Base-by-base conservation (phyloP, 345 rosid genomes). In the Acer saccharum region DNA sequence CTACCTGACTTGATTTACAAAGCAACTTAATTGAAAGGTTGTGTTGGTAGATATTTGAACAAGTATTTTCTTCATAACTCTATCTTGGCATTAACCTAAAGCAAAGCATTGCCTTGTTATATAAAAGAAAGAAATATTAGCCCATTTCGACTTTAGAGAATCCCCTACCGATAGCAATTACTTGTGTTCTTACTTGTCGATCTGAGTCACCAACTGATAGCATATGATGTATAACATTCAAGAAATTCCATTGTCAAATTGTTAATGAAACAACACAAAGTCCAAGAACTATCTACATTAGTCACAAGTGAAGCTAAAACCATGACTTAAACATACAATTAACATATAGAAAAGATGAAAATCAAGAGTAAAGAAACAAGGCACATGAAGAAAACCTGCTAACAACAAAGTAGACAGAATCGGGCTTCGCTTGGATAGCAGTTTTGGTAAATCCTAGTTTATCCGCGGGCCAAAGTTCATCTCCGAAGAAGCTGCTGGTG, bases 381-480 rank as follows among this genome's bases (percentile, higher is more conserved):
- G 72, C 70, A 46, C 74, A 43, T 61, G 62, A 41, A 78, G 41
- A 64, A 25, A 57, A 91, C 99, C 99, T 95, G 94, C 86, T 90
- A n/a, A 95, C 89, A 71, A 95, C 98, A 81, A 95, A 95, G 87
- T 95, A 93, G 77, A 95, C 87, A 78, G 94, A 90, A 70, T 95
- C 99, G 18, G 99, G 99, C 85, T 93, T 95, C 6, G 99, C 99
- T 84, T 95, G 99, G 81, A 95, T 86, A 11, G 99, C 99, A 65
- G 99, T 95, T 89, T 95, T 95, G 48, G 99, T 95, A 66, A 95
- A 95, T 10, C 99, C 99, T 6, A 95, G 82, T 85, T 95, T 95
- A 84, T 95, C 99, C 3, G 99, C 99, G 25, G 99, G 99, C 99
- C 99, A 95, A 77, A 95, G 98, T 79, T 95, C 99, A 83, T 95